Evolutionary conservation across 1,139 yeast species (phyloP), one percentile per base, ranked within the genome.

Genomic region (Eremothecium coryli): DNA sequence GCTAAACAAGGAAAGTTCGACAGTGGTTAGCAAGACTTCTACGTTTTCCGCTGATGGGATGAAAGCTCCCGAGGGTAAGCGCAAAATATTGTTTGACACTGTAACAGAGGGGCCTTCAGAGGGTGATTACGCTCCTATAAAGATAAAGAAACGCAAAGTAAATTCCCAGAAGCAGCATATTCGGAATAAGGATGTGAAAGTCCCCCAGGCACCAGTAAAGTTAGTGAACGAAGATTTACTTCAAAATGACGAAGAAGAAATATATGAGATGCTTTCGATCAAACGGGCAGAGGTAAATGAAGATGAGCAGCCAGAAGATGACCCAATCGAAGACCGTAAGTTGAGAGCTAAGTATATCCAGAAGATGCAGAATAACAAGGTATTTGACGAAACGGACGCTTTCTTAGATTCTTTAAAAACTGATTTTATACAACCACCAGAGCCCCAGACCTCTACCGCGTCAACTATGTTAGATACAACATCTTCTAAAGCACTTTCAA

Each of bases 361-460:
- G 9, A 27, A 13, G 12, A 37, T 28, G 28, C 51, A 18, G 61
- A 44, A 37, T 3, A 68, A 65, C 1, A 42, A 71, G 21, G 62
- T 71, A 0, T 61, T 75, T 30, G 78, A 78, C 51, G 82, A 75
- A 36, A 76, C 74, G 3, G 53, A 64, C 3, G 80, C 73, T 23
- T 79, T 82, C 51, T 61, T 82, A 39, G 64, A 60, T 13, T 57
- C 63, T 1, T 42, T 73, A 4, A 50, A 52, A 29, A 33, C 45
- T n/a, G 47, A 43, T 18, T 13, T 40, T 4, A 18, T 39, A 6
- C 42, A 33, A 3, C 33, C 23, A 12, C 5, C 5, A 12, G 38
- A 31, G 13, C 29, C 28, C 5, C 37, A 32, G 17, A 36, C 23
- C 5, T 28, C 32, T 4, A 7, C 28, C n/a, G 15, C 28, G 14